Percentiles rank a stretch among this genome's conserved stretches.
Evolutionary conservation across 768 basidiomycete species (phyloP).

Genomic region (Neoboletus magnificus): DNA sequence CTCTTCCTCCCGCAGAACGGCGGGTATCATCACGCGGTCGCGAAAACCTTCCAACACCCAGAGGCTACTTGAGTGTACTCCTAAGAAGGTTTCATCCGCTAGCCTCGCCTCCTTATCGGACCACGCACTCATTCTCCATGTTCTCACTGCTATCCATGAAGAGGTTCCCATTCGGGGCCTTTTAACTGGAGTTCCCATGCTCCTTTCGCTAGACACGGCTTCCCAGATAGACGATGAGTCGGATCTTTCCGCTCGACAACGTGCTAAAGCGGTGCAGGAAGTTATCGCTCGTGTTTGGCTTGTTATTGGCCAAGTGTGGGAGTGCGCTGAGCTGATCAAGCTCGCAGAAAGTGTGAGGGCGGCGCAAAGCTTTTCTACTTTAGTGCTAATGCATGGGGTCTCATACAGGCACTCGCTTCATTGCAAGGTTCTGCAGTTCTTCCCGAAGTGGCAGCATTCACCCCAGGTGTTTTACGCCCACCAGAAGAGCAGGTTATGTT

Average conservation of each 20-base stretch:
- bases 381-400: conserved; percentile 14
- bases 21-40: conserved; percentile 46
- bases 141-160: conserved; percentile 65
- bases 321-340: conserved; percentile 48
- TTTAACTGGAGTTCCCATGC: conserved; percentile 80
- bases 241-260: conserved; percentile 39
- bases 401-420: conserved; percentile 43
- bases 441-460: conserved; percentile 33
- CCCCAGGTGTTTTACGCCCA: conserved; percentile 41
- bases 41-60: conserved; percentile 57
- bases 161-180: conserved; percentile 73
- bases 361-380: conserved; percentile 14
- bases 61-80: conserved; percentile 48
- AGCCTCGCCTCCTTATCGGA: conserved; percentile 66
- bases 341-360: conserved; percentile 54
- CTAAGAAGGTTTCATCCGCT: conserved; percentile 40
- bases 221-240: conserved; percentile 41
- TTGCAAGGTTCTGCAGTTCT: conserved; percentile 38
- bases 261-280: conserved; percentile 56
- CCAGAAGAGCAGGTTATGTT: conserved; percentile 46
- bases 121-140: conserved; percentile 65
- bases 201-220: conserved; percentile 66
- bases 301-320: conserved; percentile 69
- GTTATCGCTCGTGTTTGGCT: conserved; percentile 65
- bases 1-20: conserved; percentile 46